Evolutionary conservation across 2,329 filamentous ascomycete species (phyloP).

Genomic region (Penicillium glabrum): DNA sequence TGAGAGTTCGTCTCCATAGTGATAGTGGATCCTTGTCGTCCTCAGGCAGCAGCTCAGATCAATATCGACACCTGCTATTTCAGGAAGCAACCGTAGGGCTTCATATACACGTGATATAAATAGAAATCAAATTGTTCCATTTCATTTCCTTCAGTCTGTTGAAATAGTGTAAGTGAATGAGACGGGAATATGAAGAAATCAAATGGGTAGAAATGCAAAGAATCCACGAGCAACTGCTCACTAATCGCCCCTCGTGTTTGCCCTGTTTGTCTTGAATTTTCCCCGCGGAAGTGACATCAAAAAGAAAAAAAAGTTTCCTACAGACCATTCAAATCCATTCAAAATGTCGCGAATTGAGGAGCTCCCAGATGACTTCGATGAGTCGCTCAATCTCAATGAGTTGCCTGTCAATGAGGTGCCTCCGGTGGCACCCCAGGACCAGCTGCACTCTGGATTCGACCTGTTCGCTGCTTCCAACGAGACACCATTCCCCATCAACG

Average conservation of each 20-base stretch:
- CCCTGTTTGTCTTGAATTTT: conserved; percentile 26
- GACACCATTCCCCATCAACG: conserved; percentile 41
- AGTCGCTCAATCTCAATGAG: conserved; percentile 45
- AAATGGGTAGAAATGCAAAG: background rate
- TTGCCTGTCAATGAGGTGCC: conserved; percentile 35
- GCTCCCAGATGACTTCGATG: conserved; percentile 52
- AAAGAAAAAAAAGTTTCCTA: background rate
- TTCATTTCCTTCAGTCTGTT: background rate
- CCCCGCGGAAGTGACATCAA: conserved; percentile 8
- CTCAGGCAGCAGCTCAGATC: background rate
- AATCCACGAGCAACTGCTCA: background rate
- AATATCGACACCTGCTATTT: background rate
- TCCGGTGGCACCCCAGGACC: conserved; percentile 12
- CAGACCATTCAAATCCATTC: conserved; percentile 3
- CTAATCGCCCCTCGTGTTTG: conserved; percentile 28
- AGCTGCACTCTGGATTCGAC: conserved; percentile 22
- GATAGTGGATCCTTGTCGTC: background rate
- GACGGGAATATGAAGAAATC: background rate
- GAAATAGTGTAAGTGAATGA: background rate
- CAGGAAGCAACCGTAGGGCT: background rate
- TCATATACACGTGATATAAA: background rate
- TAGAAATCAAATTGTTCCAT: background rate
- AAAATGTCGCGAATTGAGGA: conserved; percentile 55
- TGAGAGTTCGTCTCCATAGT: no score
- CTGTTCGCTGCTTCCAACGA: conserved; percentile 28